Conservation (phyloP, 148 eudicot genomes). For the Silene conica region DNA sequence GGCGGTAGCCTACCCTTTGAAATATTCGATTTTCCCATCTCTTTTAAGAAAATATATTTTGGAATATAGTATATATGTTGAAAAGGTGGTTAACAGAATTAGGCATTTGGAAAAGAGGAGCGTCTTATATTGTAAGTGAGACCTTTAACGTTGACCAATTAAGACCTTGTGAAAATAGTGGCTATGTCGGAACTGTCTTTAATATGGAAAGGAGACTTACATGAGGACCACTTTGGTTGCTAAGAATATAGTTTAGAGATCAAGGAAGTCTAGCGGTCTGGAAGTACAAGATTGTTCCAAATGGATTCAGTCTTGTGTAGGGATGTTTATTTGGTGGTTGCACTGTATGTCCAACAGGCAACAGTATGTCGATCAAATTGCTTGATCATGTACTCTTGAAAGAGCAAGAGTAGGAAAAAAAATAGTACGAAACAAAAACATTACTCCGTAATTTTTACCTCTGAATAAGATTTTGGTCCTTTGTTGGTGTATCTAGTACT, state of each 20-base stretch:
- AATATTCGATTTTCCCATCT: too few species aligned
- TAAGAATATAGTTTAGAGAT: neutral
- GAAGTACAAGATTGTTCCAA: neutral
- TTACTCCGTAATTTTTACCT: slow-evolving; percentile 37
- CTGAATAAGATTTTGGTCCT: slow-evolving; percentile 51
- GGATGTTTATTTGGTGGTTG: slow-evolving; percentile 1
- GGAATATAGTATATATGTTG: too few species aligned
- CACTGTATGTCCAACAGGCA: neutral
- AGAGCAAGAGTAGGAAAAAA: slow-evolving; percentile 1
- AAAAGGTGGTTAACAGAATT: too few species aligned
- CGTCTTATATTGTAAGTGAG: too few species aligned
- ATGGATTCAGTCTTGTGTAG: neutral
- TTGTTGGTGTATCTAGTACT: slow-evolving; percentile 69
- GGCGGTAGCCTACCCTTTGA: too few species aligned
- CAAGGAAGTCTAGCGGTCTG: neutral
- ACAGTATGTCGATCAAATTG: neutral
- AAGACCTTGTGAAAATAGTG: too few species aligned
- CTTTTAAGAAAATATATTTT: too few species aligned
- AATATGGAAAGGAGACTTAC: too few species aligned
- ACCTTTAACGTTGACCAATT: too few species aligned
- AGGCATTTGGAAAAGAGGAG: too few species aligned
- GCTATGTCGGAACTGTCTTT: too few species aligned
- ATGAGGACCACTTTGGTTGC: too few species aligned
- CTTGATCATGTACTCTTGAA: neutral
- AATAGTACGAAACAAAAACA: neutral